Conservation (phyloP, 768 basidiomycete species). For the Tylopilus felleus region DNA sequence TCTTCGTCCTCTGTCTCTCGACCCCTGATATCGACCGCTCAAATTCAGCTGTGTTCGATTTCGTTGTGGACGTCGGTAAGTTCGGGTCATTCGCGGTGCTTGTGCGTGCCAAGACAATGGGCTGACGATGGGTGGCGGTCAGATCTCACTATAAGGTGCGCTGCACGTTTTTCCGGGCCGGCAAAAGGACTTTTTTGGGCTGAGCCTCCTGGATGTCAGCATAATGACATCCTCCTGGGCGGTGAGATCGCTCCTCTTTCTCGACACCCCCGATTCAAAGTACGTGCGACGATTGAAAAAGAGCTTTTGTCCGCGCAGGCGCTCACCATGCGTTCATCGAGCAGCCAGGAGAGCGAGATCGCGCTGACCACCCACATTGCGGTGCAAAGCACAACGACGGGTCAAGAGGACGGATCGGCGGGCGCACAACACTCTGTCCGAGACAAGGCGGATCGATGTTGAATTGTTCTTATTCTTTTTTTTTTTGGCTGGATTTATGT, state of each 20-base stretch:
- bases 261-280: background rate
- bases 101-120: background rate
- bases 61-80: constrained; percentile 4
- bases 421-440: background rate
- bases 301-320: background rate
- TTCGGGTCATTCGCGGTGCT: background rate
- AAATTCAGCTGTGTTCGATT: background rate
- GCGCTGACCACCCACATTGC: constrained; percentile 9
- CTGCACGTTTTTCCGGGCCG: background rate
- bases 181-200: background rate
- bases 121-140: background rate
- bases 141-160: constrained; percentile 12
- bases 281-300: background rate
- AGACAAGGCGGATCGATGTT: background rate
- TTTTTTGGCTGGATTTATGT: background rate
- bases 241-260: constrained; percentile 1
- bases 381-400: background rate
- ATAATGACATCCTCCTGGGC: constrained; percentile 11
- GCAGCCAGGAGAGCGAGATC: background rate
- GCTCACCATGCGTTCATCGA: background rate
- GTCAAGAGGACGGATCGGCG: background rate
- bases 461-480: too few relatives aligned
- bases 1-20: background rate
- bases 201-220: background rate
- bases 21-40: background rate